Evolutionary conservation across 2,329 filamentous ascomycete genomes (phyloP).

Genomic region (Hymenoscyphus salicellus): DNA sequence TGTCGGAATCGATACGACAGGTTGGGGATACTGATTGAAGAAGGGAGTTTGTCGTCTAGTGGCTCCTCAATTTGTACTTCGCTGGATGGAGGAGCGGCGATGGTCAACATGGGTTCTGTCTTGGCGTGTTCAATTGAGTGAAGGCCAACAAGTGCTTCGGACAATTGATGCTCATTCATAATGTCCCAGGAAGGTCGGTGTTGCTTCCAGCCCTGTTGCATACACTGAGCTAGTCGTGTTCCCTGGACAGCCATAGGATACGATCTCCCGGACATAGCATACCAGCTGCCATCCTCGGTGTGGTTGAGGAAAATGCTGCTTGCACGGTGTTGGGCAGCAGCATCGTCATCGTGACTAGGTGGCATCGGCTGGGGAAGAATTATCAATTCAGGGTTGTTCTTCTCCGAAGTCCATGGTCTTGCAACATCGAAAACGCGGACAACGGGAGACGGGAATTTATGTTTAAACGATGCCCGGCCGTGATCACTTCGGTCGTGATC

Average conservation of each 20-base stretch:
- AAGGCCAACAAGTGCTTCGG: constrained; percentile 66
- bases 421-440: constrained; percentile 87
- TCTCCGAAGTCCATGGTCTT: constrained; percentile 64
- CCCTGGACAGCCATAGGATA: constrained; percentile 83
- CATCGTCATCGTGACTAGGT: constrained; percentile 49
- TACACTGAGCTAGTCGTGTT: constrained; percentile 49
- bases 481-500: constrained; percentile 52
- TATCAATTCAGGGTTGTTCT: constrained; percentile 71
- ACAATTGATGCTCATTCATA: constrained; percentile 46
- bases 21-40: constrained; percentile 38
- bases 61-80: constrained; percentile 32
- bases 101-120: constrained; percentile 44
- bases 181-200: constrained; percentile 35
- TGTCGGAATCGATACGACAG: constrained; percentile 51
- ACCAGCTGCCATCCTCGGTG: constrained; percentile 86
- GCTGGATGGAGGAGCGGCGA: constrained; percentile 38
- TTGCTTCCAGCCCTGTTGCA: constrained; percentile 53
- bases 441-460: constrained; percentile 72
- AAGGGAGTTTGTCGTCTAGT: constrained; percentile 18
- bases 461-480: constrained; percentile 54
- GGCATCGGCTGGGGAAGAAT: constrained; percentile 82
- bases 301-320: constrained; percentile 80
- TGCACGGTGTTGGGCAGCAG: constrained; percentile 51
- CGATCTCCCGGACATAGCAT: constrained; percentile 79
- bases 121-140: constrained; percentile 57